Base-by-base conservation (phyloP, 352 stramenopile genomes). In the Phytophthora quininea region DNA sequence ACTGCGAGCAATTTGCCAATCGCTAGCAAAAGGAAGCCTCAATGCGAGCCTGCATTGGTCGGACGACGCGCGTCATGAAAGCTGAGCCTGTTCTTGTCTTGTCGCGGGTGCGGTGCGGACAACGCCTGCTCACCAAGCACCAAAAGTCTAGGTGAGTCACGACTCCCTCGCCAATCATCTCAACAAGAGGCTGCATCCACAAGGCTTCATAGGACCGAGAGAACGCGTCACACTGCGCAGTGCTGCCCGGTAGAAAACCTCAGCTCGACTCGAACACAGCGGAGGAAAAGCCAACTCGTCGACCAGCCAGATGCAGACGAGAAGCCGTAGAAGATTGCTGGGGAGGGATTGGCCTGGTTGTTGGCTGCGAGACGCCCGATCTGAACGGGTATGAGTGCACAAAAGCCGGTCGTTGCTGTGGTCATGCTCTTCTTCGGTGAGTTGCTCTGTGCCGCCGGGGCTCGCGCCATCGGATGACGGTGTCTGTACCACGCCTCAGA, bases 111-210 rank as follows among this genome's bases (percentile, higher is more conserved):
- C 65, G 54, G 30, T 27, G 51, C 30, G n/a, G 35, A 24, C 24
- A 29, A 46, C 52, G 51, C 45, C 55, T 62, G 53, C 61, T 71
- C 62, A 71, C 67, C 61, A 71, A 70, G 61, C 61, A 74, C 61
- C 67, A 74, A 49, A 70, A 64, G 38, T 5, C 30, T 53, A 30
- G 56, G 66, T 56, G 64, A 38, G 57, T 64, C 50, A 70, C 55
- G n/a, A 6, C 45, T 3, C 15, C 6, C 12, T 49, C 37, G 46
- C 64, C 58, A 70, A 63, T 67, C 32, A 58, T n/a, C 14, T 11
- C n/a, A 3, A 10, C 30, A n/a, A 29, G 54, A 30, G 4, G n/a
- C 31, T 42, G 19, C 19, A 49, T 56, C 46, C 4, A 24, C 11
- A 45, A 3, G 3, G 3, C 19, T 14, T 19, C n/a, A 70, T 70